A percentile compares a stretch with the other conserved stretches of the same genome.
phyloP scores from a whole-genome alignment of 768 basidiomycete species.

The Psilocybe sp. region DNA sequence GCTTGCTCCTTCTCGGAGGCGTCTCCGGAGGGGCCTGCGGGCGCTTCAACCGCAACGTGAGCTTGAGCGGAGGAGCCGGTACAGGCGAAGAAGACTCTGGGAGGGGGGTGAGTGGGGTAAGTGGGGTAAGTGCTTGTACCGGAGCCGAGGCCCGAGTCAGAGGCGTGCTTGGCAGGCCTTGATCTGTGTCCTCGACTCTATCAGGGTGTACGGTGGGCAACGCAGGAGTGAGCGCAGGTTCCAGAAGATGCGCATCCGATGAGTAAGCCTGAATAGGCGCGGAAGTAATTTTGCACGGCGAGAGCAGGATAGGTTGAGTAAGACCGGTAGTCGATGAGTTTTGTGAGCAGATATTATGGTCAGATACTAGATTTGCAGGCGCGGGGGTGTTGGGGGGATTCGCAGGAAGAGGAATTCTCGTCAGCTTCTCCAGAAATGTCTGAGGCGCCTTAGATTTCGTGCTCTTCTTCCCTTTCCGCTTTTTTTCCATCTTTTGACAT shows the following conservation, averaged over 20 bases:
- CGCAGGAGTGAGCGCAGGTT: not conserved
- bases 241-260: not conserved
- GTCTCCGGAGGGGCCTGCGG: not conserved
- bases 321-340: not conserved
- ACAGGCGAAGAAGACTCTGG: conserved; percentile 10
- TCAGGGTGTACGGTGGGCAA: not conserved
- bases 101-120: conserved; percentile 26
- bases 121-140: conserved; percentile 19
- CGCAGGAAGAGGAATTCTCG: conserved; percentile 3
- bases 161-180: not conserved
- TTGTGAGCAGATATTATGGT: not conserved
- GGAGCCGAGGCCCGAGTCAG: conserved; percentile 1
- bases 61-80: conserved; percentile 12
- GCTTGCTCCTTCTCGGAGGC: conserved; percentile 17
- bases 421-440: conserved; percentile 19
- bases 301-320: not conserved
- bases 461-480: conserved; percentile 9
- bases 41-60: conserved; percentile 18
- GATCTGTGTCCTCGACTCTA: not conserved
- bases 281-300: conserved; percentile 1
- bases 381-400: not conserved
- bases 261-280: not conserved
- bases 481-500: conserved; percentile 1
- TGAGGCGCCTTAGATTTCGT: conserved; percentile 4
- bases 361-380: not conserved